These are phyloP conservation scores for Penicillium pancosmium DNA, from an alignment of 495 filamentous ascomycete species.

Conservation along the genomic window DNA sequence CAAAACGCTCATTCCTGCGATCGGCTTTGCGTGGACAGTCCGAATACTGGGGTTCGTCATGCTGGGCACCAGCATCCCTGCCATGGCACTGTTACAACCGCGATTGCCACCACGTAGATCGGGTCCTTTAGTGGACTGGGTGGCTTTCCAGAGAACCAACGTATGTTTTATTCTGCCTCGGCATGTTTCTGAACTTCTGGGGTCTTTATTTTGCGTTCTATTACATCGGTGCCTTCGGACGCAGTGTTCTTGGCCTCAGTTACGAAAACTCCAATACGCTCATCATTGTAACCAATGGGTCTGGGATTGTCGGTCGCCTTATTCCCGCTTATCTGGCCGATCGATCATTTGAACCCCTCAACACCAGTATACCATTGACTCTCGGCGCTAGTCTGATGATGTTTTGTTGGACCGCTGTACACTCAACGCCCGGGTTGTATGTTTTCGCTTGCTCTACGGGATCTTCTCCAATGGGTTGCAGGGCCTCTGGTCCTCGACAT, in stretches of 20 bases:
- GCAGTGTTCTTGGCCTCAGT: constrained; percentile 47
- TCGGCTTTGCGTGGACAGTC: constrained; percentile 75
- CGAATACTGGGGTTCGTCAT: constrained; percentile 66
- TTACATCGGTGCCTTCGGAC: constrained; percentile 43
- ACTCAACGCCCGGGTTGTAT: constrained; percentile 50
- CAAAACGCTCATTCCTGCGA: constrained; percentile 3
- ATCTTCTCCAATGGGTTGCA: constrained; percentile 58
- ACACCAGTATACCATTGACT: constrained; percentile 44
- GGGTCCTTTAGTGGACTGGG: no score
- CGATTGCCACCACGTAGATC: no score
- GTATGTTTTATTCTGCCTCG: no score
- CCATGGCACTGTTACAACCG: constrained; percentile 17
- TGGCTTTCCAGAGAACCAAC: no score
- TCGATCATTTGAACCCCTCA: constrained; percentile 52
- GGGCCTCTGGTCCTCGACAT: constrained; percentile 57
- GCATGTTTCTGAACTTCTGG: no score
- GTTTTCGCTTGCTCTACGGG: constrained; percentile 54
- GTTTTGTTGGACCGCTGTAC: constrained; percentile 31
- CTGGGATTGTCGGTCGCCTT: constrained; percentile 60
- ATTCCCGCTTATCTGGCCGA: constrained; percentile 61
- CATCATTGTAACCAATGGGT: constrained; percentile 66
- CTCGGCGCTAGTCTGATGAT: constrained; percentile 38
- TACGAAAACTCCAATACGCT: constrained; percentile 38
- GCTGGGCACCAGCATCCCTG: constrained; percentile 30
- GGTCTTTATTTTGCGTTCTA: no score